Conservation (phyloP, 1,139 yeast genomes). For the Yamadazyma oceani region DNA sequence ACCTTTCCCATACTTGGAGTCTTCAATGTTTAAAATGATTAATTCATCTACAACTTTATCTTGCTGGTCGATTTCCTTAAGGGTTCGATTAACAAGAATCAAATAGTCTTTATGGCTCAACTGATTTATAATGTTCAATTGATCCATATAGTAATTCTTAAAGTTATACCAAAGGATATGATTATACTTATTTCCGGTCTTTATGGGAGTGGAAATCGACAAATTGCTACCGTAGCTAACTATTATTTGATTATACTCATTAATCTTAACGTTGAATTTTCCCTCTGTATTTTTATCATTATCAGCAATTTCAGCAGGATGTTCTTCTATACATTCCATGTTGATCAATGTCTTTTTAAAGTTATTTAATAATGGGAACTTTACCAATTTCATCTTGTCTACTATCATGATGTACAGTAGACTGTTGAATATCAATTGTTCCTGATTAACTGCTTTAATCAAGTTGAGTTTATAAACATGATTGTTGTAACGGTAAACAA, state of each 20-base stretch:
- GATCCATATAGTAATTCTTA: slow-evolving; percentile 32
- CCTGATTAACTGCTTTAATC: slow-evolving; percentile 17
- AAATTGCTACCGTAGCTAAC: slow-evolving; percentile 31
- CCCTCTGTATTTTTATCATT: slow-evolving; percentile 1
- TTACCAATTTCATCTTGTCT: slow-evolving; percentile 18
- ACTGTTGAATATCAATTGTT: slow-evolving; percentile 23
- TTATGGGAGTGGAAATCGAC: slow-evolving; percentile 40
- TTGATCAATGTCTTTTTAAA: slow-evolving; percentile 28
- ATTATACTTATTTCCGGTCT: slow-evolving; percentile 24
- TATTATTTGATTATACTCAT: slow-evolving; percentile 30
- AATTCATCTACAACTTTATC: slow-evolving; percentile 35
- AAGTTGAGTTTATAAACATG: slow-evolving; percentile 26
- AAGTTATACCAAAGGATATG: slow-evolving; percentile 46
- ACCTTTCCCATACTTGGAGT: slow-evolving; percentile 37
- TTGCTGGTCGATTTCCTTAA: slow-evolving; percentile 16
- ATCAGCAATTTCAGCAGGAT: background rate
- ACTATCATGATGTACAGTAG: slow-evolving; percentile 29
- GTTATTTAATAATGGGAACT: slow-evolving; percentile 33
- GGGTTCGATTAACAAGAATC: slow-evolving; percentile 33
- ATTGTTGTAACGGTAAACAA: slow-evolving; percentile 21
- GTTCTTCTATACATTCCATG: slow-evolving; percentile 22
- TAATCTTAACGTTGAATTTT: slow-evolving; percentile 19
- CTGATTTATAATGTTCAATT: slow-evolving; percentile 36
- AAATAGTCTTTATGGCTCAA: slow-evolving; percentile 38
- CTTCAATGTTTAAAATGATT: slow-evolving; percentile 34